These are phyloP conservation scores for Tetragonia tetragonoides DNA, from an alignment of 148 eudicot genomes.

Conservation along the genomic window DNA sequence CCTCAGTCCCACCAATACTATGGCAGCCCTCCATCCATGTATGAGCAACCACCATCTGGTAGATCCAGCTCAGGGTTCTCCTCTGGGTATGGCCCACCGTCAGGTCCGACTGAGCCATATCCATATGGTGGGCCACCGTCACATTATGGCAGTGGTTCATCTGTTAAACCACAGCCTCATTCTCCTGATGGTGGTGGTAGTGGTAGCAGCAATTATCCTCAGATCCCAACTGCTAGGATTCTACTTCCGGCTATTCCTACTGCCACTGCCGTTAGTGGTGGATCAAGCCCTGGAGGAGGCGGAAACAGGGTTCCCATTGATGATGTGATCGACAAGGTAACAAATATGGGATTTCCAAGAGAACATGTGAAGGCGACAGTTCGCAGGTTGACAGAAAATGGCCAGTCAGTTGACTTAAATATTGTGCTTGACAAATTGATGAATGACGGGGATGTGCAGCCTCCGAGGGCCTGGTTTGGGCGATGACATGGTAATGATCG, in stretches of 20 bases:
- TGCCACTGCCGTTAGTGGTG: slow-evolving; percentile 50
- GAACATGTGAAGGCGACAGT: slow-evolving; percentile 88
- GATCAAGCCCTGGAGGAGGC: slow-evolving; percentile 56
- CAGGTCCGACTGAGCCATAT: slow-evolving; percentile 55
- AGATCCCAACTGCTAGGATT: slow-evolving; percentile 61
- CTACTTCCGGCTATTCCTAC: slow-evolving; percentile 61
- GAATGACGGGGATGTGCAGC: slow-evolving; percentile 75
- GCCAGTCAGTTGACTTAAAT: slow-evolving; percentile 83
- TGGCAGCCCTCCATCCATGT: slow-evolving; percentile 46
- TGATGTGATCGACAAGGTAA: slow-evolving; percentile 81
- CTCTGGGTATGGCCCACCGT: slow-evolving; percentile 45
- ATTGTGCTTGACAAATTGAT: slow-evolving; percentile 88
- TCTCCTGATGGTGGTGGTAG: slow-evolving; percentile 39
- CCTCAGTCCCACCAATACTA: slow-evolving; percentile 57
- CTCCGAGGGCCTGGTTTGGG: slow-evolving; percentile 63
- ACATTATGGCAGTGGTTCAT: slow-evolving; percentile 58
- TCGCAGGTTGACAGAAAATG: slow-evolving; percentile 70
- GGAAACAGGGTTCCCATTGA: slow-evolving; percentile 87
- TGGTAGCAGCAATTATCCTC: slow-evolving; percentile 51
- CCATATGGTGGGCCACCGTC: slow-evolving; percentile 55
- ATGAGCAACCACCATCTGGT: slow-evolving; percentile 60
- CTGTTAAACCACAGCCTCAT: slow-evolving; percentile 49
- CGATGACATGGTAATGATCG: slow-evolving; percentile 35
- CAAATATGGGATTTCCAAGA: slow-evolving; percentile 86
- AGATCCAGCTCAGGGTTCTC: slow-evolving; percentile 56